phyloP scores from a whole-genome alignment of 2,329 filamentous ascomycete species.

The Seiridium cupressi region DNA sequence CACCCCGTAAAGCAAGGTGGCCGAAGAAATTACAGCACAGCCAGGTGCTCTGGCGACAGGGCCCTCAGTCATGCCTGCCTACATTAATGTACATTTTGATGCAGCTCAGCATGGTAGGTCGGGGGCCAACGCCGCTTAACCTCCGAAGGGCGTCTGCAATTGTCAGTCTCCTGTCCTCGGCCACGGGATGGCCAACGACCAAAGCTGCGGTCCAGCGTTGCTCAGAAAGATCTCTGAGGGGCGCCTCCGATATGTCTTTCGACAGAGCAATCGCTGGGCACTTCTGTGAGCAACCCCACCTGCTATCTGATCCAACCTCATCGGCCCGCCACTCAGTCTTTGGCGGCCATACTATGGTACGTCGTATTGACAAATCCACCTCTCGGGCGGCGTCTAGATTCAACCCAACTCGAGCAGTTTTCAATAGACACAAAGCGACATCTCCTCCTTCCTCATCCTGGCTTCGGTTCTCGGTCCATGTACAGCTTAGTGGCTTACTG shows the following conservation, averaged over 20 bases:
- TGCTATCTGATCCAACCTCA: background rate
- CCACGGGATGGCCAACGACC: background rate
- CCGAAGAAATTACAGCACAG: no score
- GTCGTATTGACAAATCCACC: background rate
- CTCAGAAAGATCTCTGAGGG: background rate
- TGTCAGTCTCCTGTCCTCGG: no score
- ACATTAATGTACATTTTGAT: no score
- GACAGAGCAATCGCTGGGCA: background rate
- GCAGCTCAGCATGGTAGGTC: no score
- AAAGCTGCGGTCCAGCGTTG: background rate
- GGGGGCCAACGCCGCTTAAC: no score
- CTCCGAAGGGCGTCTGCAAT: no score
- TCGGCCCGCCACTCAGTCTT: background rate
- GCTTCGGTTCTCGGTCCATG: background rate
- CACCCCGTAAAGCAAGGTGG: no score
- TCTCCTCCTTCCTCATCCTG: background rate
- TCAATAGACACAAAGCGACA: background rate
- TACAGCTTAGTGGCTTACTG: background rate
- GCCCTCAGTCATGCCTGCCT: no score
- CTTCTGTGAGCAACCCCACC: background rate
- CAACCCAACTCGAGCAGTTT: background rate
- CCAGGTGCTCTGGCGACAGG: no score
- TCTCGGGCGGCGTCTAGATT: no score
- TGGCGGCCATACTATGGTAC: background rate
- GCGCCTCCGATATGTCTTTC: no score